Conservation (phyloP, 208 protist species). For the Leishmania gerbilli region DNA sequence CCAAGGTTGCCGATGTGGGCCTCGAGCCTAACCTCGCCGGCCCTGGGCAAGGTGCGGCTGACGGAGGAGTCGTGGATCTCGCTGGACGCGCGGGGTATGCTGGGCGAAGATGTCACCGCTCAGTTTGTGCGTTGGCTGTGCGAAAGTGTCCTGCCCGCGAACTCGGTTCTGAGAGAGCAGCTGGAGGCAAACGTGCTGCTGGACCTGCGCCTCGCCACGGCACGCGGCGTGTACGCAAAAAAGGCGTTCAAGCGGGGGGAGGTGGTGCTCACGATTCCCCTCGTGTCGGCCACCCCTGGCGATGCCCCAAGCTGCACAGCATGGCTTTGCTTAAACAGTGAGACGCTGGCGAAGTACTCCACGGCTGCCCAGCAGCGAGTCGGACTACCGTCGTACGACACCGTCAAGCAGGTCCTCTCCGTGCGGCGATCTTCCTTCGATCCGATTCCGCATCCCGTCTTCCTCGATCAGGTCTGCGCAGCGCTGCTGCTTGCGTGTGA, state of each 20-base stretch:
- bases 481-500: constrained; percentile 64
- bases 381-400: constrained; percentile 35
- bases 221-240: constrained; percentile 61
- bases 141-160: background rate
- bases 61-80: constrained; percentile 62
- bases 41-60: constrained; percentile 51
- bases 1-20: constrained; percentile 68
- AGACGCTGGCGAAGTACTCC: constrained; percentile 37
- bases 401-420: constrained; percentile 34
- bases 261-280: constrained; percentile 55
- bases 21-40: constrained; percentile 69
- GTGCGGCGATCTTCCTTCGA: constrained; percentile 48
- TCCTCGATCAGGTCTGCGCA: constrained; percentile 70
- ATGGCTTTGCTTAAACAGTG: constrained; percentile 38
- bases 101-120: constrained; percentile 21
- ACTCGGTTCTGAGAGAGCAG: constrained; percentile 17
- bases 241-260: constrained; percentile 45
- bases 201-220: constrained; percentile 35
- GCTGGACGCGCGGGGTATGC: constrained; percentile 29
- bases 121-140: constrained; percentile 29
- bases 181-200: constrained; percentile 43
- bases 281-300: constrained; percentile 4
- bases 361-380: constrained; percentile 27
- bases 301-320: background rate
- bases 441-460: constrained; percentile 57